Evolutionary conservation across 192 early-diverging fungal genomes (phyloP).

Genomic region (Mortierella antarctica): DNA sequence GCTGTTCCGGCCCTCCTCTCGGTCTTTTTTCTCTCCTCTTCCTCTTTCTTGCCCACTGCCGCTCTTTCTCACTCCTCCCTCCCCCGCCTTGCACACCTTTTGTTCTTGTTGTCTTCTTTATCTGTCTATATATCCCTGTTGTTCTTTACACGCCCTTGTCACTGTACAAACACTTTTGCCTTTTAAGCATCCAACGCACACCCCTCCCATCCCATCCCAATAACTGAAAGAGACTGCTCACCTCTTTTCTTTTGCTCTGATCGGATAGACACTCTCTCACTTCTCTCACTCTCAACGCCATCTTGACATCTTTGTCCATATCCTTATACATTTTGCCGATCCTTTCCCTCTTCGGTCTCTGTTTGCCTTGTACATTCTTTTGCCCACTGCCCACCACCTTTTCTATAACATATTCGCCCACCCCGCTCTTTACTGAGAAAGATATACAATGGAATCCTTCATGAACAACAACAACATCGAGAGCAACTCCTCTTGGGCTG

Average conservation of each 20-base stretch:
- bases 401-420: background rate
- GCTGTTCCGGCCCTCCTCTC: slow-evolving; percentile 4
- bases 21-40: slow-evolving; percentile 22
- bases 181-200: background rate
- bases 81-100: background rate
- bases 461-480: slow-evolving; percentile 55
- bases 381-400: background rate
- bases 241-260: slow-evolving; percentile 15
- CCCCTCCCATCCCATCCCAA: slow-evolving; percentile 1
- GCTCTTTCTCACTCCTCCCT: slow-evolving; percentile 5
- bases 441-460: slow-evolving; percentile 30
- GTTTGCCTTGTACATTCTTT: background rate
- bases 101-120: background rate
- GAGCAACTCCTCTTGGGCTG: slow-evolving; percentile 79
- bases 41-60: background rate
- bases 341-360: background rate
- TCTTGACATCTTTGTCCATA: slow-evolving; percentile 20
- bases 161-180: slow-evolving; percentile 1
- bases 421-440: slow-evolving; percentile 9
- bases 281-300: slow-evolving; percentile 5
- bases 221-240: slow-evolving; percentile 38
- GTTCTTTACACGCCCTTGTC: slow-evolving; percentile 3
- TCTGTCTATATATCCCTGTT: background rate
- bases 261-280: slow-evolving; percentile 10
- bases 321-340: slow-evolving; percentile 14